Percentiles rank a stretch among this genome's conserved stretches.
These are phyloP conservation scores for Firmiana major DNA, from an alignment of 345 rosid species.

Conservation along the genomic window DNA sequence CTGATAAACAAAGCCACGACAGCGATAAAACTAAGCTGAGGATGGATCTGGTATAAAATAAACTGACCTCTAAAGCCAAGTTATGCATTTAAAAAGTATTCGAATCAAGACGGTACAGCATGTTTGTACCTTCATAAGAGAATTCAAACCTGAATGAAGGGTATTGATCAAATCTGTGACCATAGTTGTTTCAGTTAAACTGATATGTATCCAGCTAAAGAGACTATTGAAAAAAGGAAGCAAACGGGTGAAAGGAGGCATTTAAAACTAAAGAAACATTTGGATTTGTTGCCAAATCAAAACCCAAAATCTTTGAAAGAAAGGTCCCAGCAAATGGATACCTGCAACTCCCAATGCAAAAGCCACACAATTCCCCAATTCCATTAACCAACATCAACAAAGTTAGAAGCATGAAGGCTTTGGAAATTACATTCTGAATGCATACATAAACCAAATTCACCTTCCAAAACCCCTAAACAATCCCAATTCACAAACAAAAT, in stretches of 20 bases:
- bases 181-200: neutral
- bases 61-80: neutral
- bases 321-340: neutral
- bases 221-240: neutral
- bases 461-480: neutral
- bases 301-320: neutral
- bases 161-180: neutral
- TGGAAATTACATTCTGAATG: neutral
- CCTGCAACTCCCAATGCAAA: neutral
- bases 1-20: neutral
- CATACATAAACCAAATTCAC: neutral
- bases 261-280: neutral
- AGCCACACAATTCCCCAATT: neutral
- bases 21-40: neutral
- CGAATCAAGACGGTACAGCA: neutral
- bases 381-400: neutral
- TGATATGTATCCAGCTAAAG: neutral
- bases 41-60: neutral
- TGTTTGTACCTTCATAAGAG: neutral
- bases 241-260: neutral
- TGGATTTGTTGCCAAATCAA: neutral
- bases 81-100: neutral
- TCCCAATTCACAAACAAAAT: constrained; percentile 5
- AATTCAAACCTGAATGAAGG: neutral
- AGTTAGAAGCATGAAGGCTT: neutral